Conservation (phyloP, 2,329 filamentous ascomycete species). For the Penicillium frequentans region DNA sequence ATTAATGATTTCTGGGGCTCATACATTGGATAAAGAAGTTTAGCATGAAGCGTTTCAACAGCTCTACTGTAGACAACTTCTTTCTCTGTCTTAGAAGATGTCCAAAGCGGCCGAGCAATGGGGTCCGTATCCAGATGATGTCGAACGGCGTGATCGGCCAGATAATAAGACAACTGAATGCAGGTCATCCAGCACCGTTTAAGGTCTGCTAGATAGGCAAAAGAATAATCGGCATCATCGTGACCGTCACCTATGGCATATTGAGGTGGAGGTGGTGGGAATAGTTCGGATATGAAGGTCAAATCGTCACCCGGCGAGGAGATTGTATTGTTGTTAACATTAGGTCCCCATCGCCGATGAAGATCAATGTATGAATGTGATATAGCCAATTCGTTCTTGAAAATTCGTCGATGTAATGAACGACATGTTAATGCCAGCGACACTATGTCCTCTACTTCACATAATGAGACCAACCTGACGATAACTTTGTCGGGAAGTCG, state of each 20-base stretch:
- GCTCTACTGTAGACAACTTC: slow-evolving; percentile 26
- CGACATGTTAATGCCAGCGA: slow-evolving; percentile 23
- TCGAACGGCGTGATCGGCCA: slow-evolving; percentile 23
- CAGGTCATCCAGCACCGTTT: slow-evolving; percentile 28
- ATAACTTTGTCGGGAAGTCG: slow-evolving; percentile 20
- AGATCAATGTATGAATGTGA: slow-evolving; percentile 21
- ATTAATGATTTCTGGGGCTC: background rate
- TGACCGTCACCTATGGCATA: slow-evolving; percentile 17
- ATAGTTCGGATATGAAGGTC: slow-evolving; percentile 26
- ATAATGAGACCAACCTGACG: slow-evolving; percentile 18
- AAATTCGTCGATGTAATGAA: slow-evolving; percentile 17
- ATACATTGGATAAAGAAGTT: slow-evolving; percentile 23
- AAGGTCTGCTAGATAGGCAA: slow-evolving; percentile 26
- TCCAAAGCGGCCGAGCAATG: slow-evolving; percentile 16
- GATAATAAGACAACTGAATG: slow-evolving; percentile 25
- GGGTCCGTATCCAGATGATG: slow-evolving; percentile 24
- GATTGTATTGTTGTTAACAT: background rate
- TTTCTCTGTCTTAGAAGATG: slow-evolving; percentile 26
- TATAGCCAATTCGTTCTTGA: slow-evolving; percentile 21
- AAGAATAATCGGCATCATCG: slow-evolving; percentile 26
- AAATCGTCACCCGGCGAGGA: slow-evolving; percentile 25
- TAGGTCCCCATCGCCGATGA: slow-evolving; percentile 6
- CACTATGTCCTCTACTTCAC: slow-evolving; percentile 20
- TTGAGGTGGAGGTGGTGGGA: slow-evolving; percentile 27
- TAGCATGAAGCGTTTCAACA: slow-evolving; percentile 21